Evolutionary conservation across 768 basidiomycete genomes (phyloP), one percentile per base, ranked within the genome.

Genomic region (Phylloporus sp.): DNA sequence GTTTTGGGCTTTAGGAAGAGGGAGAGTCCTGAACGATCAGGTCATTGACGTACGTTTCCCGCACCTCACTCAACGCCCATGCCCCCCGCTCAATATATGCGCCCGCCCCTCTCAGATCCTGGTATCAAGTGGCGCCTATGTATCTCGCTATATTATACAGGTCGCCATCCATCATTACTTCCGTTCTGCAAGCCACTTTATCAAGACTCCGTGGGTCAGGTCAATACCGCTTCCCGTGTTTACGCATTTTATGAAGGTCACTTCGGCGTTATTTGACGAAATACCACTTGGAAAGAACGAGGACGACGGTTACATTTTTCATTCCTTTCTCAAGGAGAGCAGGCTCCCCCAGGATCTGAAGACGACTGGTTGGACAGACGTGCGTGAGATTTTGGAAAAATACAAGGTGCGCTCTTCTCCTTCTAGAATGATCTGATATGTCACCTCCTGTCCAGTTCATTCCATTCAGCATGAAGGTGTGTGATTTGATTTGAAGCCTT

Each of bases 81-180:
- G 40, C 59, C 42, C 39, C 42, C 46, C n/a, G 51, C 59, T 63
- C 47, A 58, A 50, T 69, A 39, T 65, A 69, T 70, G 59, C 61
- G 58, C 45, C 32, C 36, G n/a, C n/a, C 42, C 16, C 47, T 55
- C 46, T 27, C 46, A 90, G 88, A 86, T 86, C 61, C 77, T 91
- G 49, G 72, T 89, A 52, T 74, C 79, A 45, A 88, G 86, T 59
- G 87, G 87, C 48, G 88, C 86, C 48, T 85, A 87, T 62, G 67
- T 90, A 55, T 90, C 88, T 55, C 80, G 88, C 43, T 91, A 91
- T 70, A 76, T 91, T 42, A 76, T 85, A 41, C 88, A 91, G 68
- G 77, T 86, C 47, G 85, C 87, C 31, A 81, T 85, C 47, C 87
- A 89, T 54, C 88, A 90, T 63, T 88, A 82, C 65, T 91, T 88